Percentiles rank a stretch among this genome's conserved stretches.
These are phyloP conservation scores for Suhomyces guaymorum DNA, from an alignment of 1,139 yeast species.

Conservation along the genomic window DNA sequence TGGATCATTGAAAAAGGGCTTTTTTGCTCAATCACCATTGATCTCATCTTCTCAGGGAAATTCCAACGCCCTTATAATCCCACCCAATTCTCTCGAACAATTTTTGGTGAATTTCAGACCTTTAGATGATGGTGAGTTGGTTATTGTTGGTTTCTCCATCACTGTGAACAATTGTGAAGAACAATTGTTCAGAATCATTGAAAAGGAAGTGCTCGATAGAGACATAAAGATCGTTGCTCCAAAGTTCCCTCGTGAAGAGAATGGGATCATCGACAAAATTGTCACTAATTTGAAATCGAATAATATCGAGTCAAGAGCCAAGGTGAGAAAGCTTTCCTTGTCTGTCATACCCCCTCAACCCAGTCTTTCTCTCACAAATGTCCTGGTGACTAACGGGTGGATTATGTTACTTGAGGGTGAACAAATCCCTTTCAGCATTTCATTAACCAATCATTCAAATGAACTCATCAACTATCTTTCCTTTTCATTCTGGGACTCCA, in stretches of 20 bases:
- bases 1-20: neutral
- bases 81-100: constrained; percentile 33
- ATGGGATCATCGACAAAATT: constrained; percentile 18
- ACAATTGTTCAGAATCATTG: constrained; percentile 34
- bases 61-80: constrained; percentile 18
- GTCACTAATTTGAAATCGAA: constrained; percentile 23
- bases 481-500: constrained; percentile 72
- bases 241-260: neutral
- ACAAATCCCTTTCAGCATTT: constrained; percentile 48
- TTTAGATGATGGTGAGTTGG: constrained; percentile 30
- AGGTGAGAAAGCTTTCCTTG: constrained; percentile 22
- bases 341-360: constrained; percentile 70
- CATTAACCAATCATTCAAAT: constrained; percentile 57
- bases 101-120: constrained; percentile 41
- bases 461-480: constrained; percentile 58
- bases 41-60: constrained; percentile 4
- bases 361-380: constrained; percentile 50
- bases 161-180: constrained; percentile 30
- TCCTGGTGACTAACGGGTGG: constrained; percentile 65
- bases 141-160: constrained; percentile 35
- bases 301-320: constrained; percentile 22
- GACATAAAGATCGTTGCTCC: constrained; percentile 15
- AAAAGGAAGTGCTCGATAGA: constrained; percentile 25
- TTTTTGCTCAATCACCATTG: constrained; percentile 3
- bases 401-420: constrained; percentile 85